Percentiles rank a stretch among this genome's conserved stretches.
These are phyloP conservation scores for Rhizopogon vinicolor DNA, from an alignment of 768 basidiomycete genomes.

Conservation along the genomic window DNA sequence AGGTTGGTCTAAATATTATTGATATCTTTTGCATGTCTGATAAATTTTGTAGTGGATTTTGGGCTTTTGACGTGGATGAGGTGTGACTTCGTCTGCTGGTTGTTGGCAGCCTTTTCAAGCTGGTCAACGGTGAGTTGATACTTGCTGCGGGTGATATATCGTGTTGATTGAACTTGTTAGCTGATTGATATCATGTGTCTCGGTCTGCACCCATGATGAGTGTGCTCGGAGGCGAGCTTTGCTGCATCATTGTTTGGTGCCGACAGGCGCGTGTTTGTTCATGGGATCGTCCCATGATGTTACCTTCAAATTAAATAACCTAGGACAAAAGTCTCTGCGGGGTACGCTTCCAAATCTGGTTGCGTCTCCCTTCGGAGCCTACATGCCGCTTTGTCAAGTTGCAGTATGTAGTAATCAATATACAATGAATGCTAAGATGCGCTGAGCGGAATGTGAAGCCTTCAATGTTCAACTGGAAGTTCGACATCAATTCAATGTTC, in stretches of 20 bases:
- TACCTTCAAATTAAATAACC: constrained; percentile 31
- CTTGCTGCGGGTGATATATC: neutral
- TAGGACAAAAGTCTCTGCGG: constrained; percentile 30
- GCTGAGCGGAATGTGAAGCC: neutral
- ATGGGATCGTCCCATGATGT: constrained; percentile 5
- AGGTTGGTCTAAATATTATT: neutral
- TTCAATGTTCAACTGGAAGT: no score
- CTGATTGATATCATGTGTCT: neutral
- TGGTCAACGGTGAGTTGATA: neutral
- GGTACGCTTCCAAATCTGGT: neutral
- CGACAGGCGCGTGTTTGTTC: neutral
- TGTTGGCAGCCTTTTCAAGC: constrained; percentile 1
- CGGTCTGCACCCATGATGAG: neutral
- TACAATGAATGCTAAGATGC: neutral
- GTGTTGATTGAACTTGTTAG: neutral
- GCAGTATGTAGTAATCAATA: constrained; percentile 23
- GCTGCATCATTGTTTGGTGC: neutral
- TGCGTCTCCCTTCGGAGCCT: constrained; percentile 21
- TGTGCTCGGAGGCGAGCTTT: neutral
- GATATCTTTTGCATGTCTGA: neutral
- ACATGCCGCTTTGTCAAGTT: constrained; percentile 26
- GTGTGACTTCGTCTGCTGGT: neutral
- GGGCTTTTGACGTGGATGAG: neutral
- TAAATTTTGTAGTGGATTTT: neutral
- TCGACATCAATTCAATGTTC: no score